Evolutionary conservation across 108 stramenopile species (phyloP), one percentile per base, ranked within the genome.

Genomic region (Mayamaea pseudoterrestris): DNA sequence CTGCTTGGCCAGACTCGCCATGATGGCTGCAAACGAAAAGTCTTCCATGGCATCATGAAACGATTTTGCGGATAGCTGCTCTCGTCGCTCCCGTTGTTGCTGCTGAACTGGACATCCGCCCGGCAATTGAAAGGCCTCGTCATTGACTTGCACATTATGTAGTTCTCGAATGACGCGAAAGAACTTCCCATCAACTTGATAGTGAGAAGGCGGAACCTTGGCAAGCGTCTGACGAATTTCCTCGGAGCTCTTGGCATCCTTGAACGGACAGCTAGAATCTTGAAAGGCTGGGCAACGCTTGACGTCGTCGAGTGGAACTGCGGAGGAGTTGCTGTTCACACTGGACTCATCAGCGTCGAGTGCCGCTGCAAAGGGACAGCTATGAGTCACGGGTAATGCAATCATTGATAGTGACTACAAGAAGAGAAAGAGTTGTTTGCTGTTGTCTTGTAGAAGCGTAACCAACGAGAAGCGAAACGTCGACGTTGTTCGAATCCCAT

Each of bases 241-340:
- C 9, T 73, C 61, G 20, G 71, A 41, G 14, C 55, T 53, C 1
- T 54, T 55, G 2, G 71, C 74, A 35, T 63, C 41, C 22, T 73
- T 60, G 53, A 83, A 83, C 0, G 81, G 80, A 56, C 81, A 83
- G 2, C 51, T 30, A 31, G 24, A 54, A 13, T 71, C 60, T 11
- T 45, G 46, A 47, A 83, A 83, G 27, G 71, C 81, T 1, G 81
- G 81, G 30, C 81, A 83, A 26, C 61, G 46, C 28, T 51, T n/a
- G n/a, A n/a, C n/a, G n/a, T n/a, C n/a, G n/a, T n/a, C n/a, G n/a
- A n/a, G n/a, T n/a, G n/a, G n/a, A n/a, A n/a, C n/a, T n/a, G n/a
- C n/a, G n/a, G n/a, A n/a, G n/a, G n/a, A n/a, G n/a, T n/a, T n/a
- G n/a, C n/a, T n/a, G n/a, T n/a, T n/a, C n/a, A n/a, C n/a, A n/a